phyloP scores from a whole-genome alignment of 1,284 basidiomycete genomes.

The Boletellus dicymbophilus region DNA sequence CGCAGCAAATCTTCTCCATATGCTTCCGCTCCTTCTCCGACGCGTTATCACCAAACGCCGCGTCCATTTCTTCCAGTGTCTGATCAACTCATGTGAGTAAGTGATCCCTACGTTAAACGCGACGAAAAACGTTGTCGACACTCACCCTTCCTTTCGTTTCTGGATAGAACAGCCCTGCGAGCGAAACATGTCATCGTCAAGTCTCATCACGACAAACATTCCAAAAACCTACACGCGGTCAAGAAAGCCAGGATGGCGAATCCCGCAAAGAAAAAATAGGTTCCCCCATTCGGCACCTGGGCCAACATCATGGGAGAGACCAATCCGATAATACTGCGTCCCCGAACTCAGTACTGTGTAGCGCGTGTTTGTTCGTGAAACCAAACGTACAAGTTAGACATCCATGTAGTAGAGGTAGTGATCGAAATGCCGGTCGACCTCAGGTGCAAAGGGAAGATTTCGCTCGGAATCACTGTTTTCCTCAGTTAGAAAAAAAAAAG shows the following conservation, averaged over 20 bases:
- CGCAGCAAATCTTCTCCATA: constrained; percentile 30
- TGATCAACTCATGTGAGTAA: constrained; percentile 16
- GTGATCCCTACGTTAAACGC: not conserved
- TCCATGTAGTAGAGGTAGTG: constrained; percentile 34
- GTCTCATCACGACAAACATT: too few relatives aligned
- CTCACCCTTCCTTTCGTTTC: constrained; percentile 36
- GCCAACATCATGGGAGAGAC: constrained; percentile 32
- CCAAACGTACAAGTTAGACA: constrained; percentile 21
- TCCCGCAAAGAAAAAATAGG: constrained; percentile 34
- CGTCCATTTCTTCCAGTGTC: constrained; percentile 37
- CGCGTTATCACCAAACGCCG: constrained; percentile 32
- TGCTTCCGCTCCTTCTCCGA: constrained; percentile 29
- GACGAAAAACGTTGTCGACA: not conserved
- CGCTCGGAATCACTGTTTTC: constrained; percentile 31
- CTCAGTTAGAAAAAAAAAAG: not conserved
- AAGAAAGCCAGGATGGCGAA: constrained; percentile 30
- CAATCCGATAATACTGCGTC: constrained; percentile 27
- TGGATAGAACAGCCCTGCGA: constrained; percentile 30
- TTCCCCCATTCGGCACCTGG: constrained; percentile 23
- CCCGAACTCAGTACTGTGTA: not conserved
- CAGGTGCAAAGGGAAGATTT: constrained; percentile 34
- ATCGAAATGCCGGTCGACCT: constrained; percentile 36
- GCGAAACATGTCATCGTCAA: too few relatives aligned
- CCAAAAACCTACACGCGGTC: constrained; percentile 28
- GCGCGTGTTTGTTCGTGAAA: not conserved